phyloP scores from a whole-genome alignment of 805 yeast species.

The Nematodospora valgi region DNA sequence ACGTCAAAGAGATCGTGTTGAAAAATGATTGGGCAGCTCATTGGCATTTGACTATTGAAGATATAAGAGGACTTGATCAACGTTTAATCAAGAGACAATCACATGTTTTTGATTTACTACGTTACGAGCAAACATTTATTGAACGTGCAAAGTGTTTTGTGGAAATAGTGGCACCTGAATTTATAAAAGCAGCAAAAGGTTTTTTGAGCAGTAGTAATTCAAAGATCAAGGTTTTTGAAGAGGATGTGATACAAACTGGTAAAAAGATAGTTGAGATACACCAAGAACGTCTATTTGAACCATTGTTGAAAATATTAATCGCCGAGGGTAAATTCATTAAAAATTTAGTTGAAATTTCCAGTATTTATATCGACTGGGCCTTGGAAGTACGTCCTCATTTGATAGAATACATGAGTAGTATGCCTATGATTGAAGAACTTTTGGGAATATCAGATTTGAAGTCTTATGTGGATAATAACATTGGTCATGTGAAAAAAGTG shows the following conservation, averaged over 20 bases:
- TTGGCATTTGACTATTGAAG: constrained; percentile 59
- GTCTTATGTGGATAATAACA: constrained; percentile 54
- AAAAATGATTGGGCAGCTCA: constrained; percentile 62
- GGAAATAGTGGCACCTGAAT: constrained; percentile 42
- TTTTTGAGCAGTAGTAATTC: constrained; percentile 15
- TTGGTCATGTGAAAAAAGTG: constrained; percentile 49
- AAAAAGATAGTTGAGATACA: constrained; percentile 52
- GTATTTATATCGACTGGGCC: constrained; percentile 64
- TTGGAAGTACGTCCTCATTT: constrained; percentile 52
- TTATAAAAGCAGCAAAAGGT: constrained; percentile 26
- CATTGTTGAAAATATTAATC: constrained; percentile 53
- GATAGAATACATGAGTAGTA: constrained; percentile 54
- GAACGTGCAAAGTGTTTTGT: constrained; percentile 65
- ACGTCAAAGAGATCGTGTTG: constrained; percentile 25
- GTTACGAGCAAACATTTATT: constrained; percentile 67
- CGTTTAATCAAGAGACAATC: constrained; percentile 64
- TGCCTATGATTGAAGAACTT: constrained; percentile 59
- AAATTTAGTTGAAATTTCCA: constrained; percentile 48
- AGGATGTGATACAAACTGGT: constrained; percentile 57
- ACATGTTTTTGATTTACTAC: constrained; percentile 69
- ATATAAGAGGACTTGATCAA: constrained; percentile 47
- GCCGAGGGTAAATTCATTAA: constrained; percentile 65
- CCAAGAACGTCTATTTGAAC: constrained; percentile 49
- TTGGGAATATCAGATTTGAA: constrained; percentile 51
- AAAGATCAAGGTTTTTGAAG: constrained; percentile 47